Evolutionary conservation across 2,329 filamentous ascomycete species (phyloP).

Genomic region (Fusarium hostae): DNA sequence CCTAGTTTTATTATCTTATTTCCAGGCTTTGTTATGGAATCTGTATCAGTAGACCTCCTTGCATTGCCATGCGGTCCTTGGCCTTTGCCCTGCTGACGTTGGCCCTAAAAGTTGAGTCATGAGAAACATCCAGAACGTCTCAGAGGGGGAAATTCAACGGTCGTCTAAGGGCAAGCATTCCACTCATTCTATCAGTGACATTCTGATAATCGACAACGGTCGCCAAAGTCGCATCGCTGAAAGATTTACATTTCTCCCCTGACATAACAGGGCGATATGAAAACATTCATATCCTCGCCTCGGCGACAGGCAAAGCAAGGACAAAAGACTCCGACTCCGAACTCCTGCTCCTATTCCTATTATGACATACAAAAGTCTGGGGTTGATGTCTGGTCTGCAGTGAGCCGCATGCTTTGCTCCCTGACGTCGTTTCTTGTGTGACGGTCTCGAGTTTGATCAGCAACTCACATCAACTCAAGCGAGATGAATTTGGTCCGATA

Average conservation of each 20-base stretch:
- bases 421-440: constrained; percentile 7
- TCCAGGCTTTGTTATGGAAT: constrained; percentile 11
- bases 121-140: constrained; percentile 23
- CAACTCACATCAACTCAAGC: constrained; percentile 6
- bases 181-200: constrained; percentile 13
- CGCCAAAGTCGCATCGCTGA: constrained; percentile 18
- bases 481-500: constrained; percentile 1
- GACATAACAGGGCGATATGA: constrained; percentile 26
- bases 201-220: constrained; percentile 25
- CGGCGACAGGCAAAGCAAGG: constrained; percentile 27
- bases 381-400: constrained; percentile 10
- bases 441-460: constrained; percentile 8
- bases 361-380: constrained; percentile 9
- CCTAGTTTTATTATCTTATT: constrained; percentile 1
- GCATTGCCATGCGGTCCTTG: constrained; percentile 15
- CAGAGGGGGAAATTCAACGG: constrained; percentile 3
- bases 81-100: constrained; percentile 30
- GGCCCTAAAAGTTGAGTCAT: constrained; percentile 26
- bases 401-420: constrained; percentile 22
- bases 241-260: constrained; percentile 23
- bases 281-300: constrained; percentile 30
- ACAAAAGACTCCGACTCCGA: constrained; percentile 1
- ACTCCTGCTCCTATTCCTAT: constrained; percentile 1
- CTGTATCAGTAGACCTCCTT: constrained; percentile 3
- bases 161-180: constrained; percentile 11